These are phyloP conservation scores for Calonectria fujianensis DNA, from an alignment of 2,329 filamentous ascomycete genomes.

Conservation along the genomic window DNA sequence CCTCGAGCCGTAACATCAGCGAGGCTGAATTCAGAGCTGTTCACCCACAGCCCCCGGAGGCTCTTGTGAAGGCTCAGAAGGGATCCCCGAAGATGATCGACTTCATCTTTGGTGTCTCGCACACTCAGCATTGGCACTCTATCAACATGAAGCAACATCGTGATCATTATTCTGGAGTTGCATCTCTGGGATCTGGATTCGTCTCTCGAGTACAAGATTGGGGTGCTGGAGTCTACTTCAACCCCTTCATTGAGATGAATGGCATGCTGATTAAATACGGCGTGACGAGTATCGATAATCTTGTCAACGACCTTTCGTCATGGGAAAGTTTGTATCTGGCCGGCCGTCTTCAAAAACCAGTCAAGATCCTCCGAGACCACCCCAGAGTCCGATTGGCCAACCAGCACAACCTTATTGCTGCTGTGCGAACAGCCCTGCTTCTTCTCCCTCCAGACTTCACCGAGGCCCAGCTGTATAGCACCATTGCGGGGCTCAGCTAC, in stretches of 20 bases:
- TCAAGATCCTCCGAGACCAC: constrained; percentile 97
- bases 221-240: constrained; percentile 98
- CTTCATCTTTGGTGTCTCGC: constrained; percentile 96
- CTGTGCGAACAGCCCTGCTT: constrained; percentile 90
- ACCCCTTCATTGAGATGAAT: constrained; percentile 95
- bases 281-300: constrained; percentile 93
- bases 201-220: constrained; percentile 93
- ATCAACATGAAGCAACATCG: constrained; percentile 92
- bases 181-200: constrained; percentile 87
- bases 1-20: constrained; percentile 71
- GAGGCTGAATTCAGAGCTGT: constrained; percentile 77
- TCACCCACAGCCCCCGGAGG: constrained; percentile 87
- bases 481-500: constrained; percentile 94
- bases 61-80: constrained; percentile 89
- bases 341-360: constrained; percentile 95
- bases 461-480: constrained; percentile 90
- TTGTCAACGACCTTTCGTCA: constrained; percentile 88
- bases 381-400: constrained; percentile 94
- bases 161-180: constrained; percentile 92
- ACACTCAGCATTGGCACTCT: constrained; percentile 97
- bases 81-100: constrained; percentile 97
- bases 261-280: constrained; percentile 98
- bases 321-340: constrained; percentile 99
- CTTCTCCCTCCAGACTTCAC: constrained; percentile 90
- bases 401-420: constrained; percentile 95